Evolutionary conservation across 108 stramenopile genomes (phyloP).

Genomic region (Cyclotella kingstonii): DNA sequence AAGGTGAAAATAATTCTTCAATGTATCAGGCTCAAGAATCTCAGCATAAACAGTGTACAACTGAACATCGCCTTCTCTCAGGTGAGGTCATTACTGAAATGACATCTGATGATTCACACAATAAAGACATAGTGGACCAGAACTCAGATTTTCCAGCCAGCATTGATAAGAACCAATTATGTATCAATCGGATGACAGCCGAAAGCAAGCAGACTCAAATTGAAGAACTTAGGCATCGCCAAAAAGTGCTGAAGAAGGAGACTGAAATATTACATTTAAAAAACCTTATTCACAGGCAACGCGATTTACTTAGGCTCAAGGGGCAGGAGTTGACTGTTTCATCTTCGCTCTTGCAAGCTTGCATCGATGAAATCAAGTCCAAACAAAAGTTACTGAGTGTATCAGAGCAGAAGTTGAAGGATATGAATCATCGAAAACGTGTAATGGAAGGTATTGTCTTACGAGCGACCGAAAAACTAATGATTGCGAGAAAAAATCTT

Average conservation of each 20-base stretch:
- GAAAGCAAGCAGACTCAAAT: constrained; percentile 7
- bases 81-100: too few species aligned
- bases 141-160: too few species aligned
- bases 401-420: constrained; percentile 31
- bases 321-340: constrained; percentile 28
- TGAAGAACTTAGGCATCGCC: constrained; percentile 23
- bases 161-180: too few species aligned
- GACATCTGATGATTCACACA: too few species aligned
- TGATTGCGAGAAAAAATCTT: constrained; percentile 32
- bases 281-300: constrained; percentile 34
- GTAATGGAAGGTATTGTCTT: constrained; percentile 40
- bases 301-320: constrained; percentile 19
- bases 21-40: too few species aligned
- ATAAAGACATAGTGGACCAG: too few species aligned
- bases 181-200: too few species aligned
- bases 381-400: constrained; percentile 26
- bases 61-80: too few species aligned
- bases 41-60: too few species aligned
- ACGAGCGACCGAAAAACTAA: constrained; percentile 41
- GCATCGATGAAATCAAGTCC: constrained; percentile 24
- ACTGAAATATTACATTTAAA: constrained; percentile 35
- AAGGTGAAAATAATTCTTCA: too few species aligned
- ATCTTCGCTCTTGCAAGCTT: constrained; percentile 29
- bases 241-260: constrained; percentile 40
- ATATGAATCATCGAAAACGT: constrained; percentile 40